Conservation (phyloP, 805 yeast species). For the Schwanniomyces yamadae region DNA sequence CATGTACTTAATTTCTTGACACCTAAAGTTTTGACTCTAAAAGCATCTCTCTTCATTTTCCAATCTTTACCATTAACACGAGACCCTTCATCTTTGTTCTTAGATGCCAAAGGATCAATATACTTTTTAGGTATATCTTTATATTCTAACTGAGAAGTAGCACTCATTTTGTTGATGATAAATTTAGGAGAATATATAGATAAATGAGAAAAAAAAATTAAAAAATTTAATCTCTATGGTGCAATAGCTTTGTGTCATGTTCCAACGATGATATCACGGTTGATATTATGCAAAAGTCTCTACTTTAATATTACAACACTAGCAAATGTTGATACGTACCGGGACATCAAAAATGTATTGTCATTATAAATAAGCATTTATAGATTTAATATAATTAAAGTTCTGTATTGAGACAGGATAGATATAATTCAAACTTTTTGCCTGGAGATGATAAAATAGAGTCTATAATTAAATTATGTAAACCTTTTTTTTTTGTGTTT, state of each 20-base stretch:
- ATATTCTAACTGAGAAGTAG: conserved; percentile 25
- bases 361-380: too few relatives aligned
- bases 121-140: conserved; percentile 36
- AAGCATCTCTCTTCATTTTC: conserved; percentile 68
- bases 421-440: neutral
- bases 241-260: too few relatives aligned
- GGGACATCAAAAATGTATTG: too few relatives aligned
- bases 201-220: conserved; percentile 1
- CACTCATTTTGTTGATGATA: conserved; percentile 26
- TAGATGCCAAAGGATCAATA: conserved; percentile 31
- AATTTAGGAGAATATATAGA: too few relatives aligned
- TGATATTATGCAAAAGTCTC: neutral
- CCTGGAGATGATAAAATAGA: neutral
- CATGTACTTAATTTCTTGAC: conserved; percentile 52
- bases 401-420: neutral
- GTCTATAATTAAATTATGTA: too few relatives aligned
- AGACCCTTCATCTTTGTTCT: conserved; percentile 44
- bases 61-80: conserved; percentile 69
- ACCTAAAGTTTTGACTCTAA: conserved; percentile 62
- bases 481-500: neutral
- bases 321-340: neutral
- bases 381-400: too few relatives aligned
- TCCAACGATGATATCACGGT: neutral
- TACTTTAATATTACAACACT: neutral
- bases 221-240: too few relatives aligned